Evolutionary conservation across 2,329 filamentous ascomycete genomes (phyloP).

Genomic region (Penicillium sp.): DNA sequence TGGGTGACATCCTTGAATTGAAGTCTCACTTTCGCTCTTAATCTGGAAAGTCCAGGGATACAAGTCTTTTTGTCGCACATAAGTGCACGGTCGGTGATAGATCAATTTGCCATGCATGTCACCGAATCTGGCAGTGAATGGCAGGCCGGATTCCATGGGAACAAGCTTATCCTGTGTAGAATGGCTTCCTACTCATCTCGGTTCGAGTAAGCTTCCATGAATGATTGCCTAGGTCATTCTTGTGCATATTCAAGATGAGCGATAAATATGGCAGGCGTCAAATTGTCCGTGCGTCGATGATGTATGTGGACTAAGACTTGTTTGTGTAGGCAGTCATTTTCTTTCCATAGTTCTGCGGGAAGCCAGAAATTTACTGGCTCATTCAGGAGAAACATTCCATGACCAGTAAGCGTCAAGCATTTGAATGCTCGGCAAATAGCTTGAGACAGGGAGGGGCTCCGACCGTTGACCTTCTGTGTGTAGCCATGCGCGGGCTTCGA

Average conservation of each 20-base stretch:
- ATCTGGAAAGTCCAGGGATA: too few species aligned
- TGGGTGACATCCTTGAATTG: too few species aligned
- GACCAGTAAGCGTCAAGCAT: not conserved
- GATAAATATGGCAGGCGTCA: not conserved
- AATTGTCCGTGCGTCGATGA: not conserved
- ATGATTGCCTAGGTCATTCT: not conserved
- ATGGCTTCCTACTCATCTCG: not conserved
- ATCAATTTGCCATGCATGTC: slow-evolving; percentile 4
- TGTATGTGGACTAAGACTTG: not conserved
- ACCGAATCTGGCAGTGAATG: slow-evolving; percentile 3
- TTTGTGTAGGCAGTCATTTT: not conserved
- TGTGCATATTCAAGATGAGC: not conserved
- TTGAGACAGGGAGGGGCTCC: not conserved
- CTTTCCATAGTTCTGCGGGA: not conserved
- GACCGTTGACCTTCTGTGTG: not conserved
- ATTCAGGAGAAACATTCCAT: not conserved
- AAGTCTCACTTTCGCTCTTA: too few species aligned
- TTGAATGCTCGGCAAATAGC: not conserved
- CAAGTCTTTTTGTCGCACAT: not conserved
- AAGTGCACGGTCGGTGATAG: slow-evolving; percentile 12
- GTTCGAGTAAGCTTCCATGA: not conserved
- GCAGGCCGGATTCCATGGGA: not conserved
- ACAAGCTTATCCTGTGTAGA: not conserved
- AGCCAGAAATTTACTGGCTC: not conserved
- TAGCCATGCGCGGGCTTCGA: not conserved